Conservation (phyloP, 345 rosid species). For the Gossypium ekmanianum region DNA sequence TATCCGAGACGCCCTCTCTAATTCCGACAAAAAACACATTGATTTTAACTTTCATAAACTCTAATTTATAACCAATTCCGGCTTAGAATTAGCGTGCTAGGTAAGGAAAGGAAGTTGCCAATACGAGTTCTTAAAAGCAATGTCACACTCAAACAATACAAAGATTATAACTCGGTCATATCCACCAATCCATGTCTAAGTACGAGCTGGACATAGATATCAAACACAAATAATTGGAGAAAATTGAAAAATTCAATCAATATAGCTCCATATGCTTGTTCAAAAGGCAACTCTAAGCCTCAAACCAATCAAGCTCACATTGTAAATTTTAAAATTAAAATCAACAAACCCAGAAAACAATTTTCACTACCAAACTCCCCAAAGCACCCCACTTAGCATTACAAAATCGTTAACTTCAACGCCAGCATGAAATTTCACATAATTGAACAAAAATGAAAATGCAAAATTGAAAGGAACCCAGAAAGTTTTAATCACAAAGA, state of each 20-base stretch:
- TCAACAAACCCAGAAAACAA: neutral
- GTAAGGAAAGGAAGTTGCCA: neutral
- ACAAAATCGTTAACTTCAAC: neutral
- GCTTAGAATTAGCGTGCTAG: neutral
- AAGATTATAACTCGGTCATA: neutral
- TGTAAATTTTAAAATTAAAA: neutral
- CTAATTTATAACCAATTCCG: neutral
- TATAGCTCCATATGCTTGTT: neutral
- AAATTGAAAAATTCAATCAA: too few relatives aligned
- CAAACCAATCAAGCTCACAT: neutral
- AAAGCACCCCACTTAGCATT: neutral
- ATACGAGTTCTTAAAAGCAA: too few relatives aligned
- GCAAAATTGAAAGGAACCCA: slow-evolving; percentile 12
- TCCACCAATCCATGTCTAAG: too few relatives aligned
- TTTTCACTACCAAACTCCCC: neutral
- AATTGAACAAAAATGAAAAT: neutral
- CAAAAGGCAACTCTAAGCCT: neutral
- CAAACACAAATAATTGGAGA: too few relatives aligned
- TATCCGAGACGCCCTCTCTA: too few relatives aligned
- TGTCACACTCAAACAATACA: neutral
- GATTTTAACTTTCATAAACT: neutral
- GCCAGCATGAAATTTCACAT: neutral
- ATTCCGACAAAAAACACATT: neutral
- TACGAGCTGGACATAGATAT: too few relatives aligned
- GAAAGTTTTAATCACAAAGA: neutral